Conservation (phyloP, 345 rosid species). For the Brassica cretica region DNA sequence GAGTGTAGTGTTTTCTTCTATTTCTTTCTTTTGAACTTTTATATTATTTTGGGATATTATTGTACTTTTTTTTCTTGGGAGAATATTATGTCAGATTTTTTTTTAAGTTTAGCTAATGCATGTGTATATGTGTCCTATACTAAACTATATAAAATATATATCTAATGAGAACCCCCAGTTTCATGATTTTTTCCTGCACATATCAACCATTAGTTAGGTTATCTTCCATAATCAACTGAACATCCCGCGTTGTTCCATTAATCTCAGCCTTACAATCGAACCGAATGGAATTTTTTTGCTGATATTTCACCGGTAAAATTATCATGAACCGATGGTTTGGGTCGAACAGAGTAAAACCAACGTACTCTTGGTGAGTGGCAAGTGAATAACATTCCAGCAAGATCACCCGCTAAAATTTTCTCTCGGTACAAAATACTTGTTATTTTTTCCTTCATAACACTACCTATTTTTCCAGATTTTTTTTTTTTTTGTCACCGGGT, state of each 20-base stretch:
- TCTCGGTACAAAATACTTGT: too few relatives aligned
- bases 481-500: too few relatives aligned
- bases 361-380: neutral
- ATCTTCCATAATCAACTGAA: constrained; percentile 18
- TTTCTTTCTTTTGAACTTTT: neutral
- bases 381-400: neutral
- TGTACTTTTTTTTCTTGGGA: neutral
- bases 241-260: constrained; percentile 21
- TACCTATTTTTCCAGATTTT: too few relatives aligned
- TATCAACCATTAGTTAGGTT: neutral
- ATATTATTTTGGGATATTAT: neutral
- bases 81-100: neutral
- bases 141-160: neutral
- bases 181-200: neutral
- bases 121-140: neutral
- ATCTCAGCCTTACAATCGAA: constrained; percentile 7
- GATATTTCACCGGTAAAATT: too few relatives aligned
- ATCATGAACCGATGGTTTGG: too few relatives aligned
- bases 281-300: too few relatives aligned
- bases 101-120: neutral
- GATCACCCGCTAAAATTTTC: neutral
- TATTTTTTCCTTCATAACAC: neutral
- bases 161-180: constrained; percentile 3
- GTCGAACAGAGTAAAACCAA: neutral
- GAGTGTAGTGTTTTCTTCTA: neutral